Percentiles rank a stretch among this genome's conserved stretches.
Evolutionary conservation across 192 early-diverging fungal species (phyloP).

Genomic region (Backusella morwellensis): DNA sequence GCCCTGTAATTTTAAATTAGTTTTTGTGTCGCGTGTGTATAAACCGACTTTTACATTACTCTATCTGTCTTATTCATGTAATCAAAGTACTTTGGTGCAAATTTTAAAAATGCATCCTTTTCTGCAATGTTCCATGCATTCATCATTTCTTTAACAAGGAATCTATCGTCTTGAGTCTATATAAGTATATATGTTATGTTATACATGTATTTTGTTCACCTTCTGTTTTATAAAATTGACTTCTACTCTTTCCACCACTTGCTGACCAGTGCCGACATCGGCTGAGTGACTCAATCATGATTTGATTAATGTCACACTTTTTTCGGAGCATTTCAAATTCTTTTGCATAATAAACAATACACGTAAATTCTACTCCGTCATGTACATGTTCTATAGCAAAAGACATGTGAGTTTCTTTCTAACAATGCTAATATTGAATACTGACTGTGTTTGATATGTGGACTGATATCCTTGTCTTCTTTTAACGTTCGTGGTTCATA

Average conservation of each 20-base stretch:
- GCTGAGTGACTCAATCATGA: slow-evolving; percentile 76
- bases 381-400: slow-evolving; percentile 58
- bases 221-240: slow-evolving; percentile 78
- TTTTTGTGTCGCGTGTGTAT: background rate
- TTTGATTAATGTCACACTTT: slow-evolving; percentile 77
- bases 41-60: slow-evolving; percentile 13
- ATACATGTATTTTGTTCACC: slow-evolving; percentile 38
- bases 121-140: slow-evolving; percentile 73
- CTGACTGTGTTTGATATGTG: slow-evolving; percentile 62
- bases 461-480: slow-evolving; percentile 17
- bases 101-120: slow-evolving; percentile 78
- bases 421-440: background rate
- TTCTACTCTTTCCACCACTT: slow-evolving; percentile 87
- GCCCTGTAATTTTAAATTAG: slow-evolving; percentile 22
- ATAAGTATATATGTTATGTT: background rate
- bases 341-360: slow-evolving; percentile 82
- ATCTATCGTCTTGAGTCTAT: slow-evolving; percentile 69
- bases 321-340: slow-evolving; percentile 85
- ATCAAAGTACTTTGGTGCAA: slow-evolving; percentile 91
- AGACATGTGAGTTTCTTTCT: background rate
- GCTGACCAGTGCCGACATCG: slow-evolving; percentile 78
- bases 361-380: slow-evolving; percentile 69
- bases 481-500: background rate
- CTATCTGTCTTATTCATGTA: slow-evolving; percentile 66
- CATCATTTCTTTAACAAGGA: slow-evolving; percentile 86